phyloP scores from a whole-genome alignment of 1,139 yeast species.

The Suhomyces terraborum region DNA sequence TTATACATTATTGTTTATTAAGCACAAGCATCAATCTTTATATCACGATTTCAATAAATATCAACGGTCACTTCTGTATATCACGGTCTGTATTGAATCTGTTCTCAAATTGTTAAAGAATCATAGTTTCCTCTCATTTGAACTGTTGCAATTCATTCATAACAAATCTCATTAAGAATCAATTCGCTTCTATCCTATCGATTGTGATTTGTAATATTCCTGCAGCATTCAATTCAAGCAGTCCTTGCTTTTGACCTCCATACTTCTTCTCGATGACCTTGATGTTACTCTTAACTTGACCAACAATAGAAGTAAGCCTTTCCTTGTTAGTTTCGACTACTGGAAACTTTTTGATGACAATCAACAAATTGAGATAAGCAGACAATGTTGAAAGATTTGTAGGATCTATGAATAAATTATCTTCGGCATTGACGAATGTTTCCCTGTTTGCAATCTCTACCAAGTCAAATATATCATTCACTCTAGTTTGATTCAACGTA shows the following conservation, averaged over 20 bases:
- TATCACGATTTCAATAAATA: too few relatives aligned
- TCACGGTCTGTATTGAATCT: too few relatives aligned
- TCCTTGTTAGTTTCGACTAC: slow-evolving; percentile 22
- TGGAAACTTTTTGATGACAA: slow-evolving; percentile 40
- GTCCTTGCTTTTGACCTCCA: slow-evolving; percentile 19
- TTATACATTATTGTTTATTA: too few relatives aligned
- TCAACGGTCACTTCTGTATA: too few relatives aligned
- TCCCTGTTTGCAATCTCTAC: slow-evolving; percentile 35
- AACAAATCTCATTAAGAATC: not conserved
- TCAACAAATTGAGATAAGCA: slow-evolving; percentile 56
- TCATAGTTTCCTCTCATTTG: too few relatives aligned
- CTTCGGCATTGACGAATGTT: slow-evolving; percentile 28
- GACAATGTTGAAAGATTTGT: slow-evolving; percentile 46
- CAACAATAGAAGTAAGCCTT: slow-evolving; percentile 25
- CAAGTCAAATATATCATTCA: slow-evolving; percentile 41
- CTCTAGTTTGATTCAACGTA: slow-evolving; percentile 38
- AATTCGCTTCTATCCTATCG: slow-evolving; percentile 31
- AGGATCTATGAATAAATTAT: slow-evolving; percentile 22
- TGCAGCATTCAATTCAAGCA: slow-evolving; percentile 36
- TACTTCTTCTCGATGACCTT: slow-evolving; percentile 19
- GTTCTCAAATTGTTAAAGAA: too few relatives aligned
- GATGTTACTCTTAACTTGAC: slow-evolving; percentile 19
- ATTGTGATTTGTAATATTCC: slow-evolving; percentile 43
- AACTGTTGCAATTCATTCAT: not conserved
- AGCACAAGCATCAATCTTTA: too few relatives aligned